Percentiles rank a stretch among this genome's conserved stretches.
Conservation (phyloP, 2,329 filamentous ascomycete genomes). For the Penicillium sp. region DNA sequence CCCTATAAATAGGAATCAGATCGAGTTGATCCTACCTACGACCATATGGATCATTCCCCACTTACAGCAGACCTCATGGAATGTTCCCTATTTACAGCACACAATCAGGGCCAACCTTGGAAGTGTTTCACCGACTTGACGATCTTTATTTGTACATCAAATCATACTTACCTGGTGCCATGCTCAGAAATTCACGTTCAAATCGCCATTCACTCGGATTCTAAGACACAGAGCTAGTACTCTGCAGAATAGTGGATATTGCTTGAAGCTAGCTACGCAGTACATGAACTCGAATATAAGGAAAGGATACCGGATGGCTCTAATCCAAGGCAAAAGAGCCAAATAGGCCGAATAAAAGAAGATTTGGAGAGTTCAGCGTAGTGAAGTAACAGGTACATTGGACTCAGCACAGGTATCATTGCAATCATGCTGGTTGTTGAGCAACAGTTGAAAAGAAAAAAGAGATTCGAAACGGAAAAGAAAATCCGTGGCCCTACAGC, state of each 20-base stretch:
- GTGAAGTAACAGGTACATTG: slow-evolving; percentile 14
- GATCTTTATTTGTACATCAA: too few species aligned
- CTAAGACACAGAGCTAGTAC: neutral
- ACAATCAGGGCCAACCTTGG: too few species aligned
- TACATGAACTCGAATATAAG: neutral
- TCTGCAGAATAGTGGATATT: neutral
- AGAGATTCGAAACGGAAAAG: slow-evolving; percentile 8
- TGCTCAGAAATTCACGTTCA: neutral
- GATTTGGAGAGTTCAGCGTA: slow-evolving; percentile 2
- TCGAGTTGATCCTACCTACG: too few species aligned
- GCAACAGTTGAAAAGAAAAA: slow-evolving; percentile 14
- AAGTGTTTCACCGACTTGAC: too few species aligned
- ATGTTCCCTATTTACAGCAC: too few species aligned
- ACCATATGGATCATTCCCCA: too few species aligned
- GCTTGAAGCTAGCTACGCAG: neutral
- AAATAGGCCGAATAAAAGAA: neutral
- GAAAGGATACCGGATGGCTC: neutral
- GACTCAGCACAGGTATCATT: slow-evolving; percentile 34
- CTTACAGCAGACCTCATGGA: too few species aligned
- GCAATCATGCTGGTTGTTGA: slow-evolving; percentile 27
- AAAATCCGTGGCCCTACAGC: neutral
- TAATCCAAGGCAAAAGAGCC: neutral
- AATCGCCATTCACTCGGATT: neutral
- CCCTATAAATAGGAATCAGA: too few species aligned
- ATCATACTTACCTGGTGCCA: too few species aligned